phyloP scores from a whole-genome alignment of 306 rosid species.

The Prunus armeniaca region DNA sequence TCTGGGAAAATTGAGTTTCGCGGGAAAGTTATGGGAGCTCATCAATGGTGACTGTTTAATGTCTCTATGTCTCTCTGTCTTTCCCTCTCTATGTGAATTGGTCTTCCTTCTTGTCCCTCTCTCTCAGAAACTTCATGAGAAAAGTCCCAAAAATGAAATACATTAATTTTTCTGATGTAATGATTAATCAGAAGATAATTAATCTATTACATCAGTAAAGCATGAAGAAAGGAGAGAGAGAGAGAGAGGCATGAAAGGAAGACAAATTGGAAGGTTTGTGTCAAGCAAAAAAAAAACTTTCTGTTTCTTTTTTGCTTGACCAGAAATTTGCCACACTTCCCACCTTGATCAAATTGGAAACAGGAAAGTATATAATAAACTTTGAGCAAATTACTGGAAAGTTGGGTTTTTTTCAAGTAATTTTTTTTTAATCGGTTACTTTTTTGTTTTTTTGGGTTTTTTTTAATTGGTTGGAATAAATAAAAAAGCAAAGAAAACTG shows the following conservation, averaged over 20 bases:
- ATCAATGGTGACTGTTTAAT: conserved; percentile 38
- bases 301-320: not conserved
- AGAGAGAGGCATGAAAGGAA: not conserved
- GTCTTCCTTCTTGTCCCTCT: conserved; percentile 9
- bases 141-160: not conserved
- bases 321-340: not conserved
- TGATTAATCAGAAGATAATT: not conserved
- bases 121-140: conserved; percentile 30
- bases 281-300: not conserved
- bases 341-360: not conserved
- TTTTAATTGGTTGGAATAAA: not conserved
- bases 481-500: not conserved
- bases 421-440: not conserved
- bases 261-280: not conserved
- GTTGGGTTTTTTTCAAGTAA: not conserved
- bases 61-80: not conserved
- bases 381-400: not conserved
- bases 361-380: not conserved
- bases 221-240: no score
- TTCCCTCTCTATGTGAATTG: not conserved
- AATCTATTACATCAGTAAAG: not conserved
- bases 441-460: not conserved
- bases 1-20: conserved; percentile 28
- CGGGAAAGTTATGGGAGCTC: conserved; percentile 56
- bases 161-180: not conserved